A percentile compares a stretch with the other conserved stretches of the same genome.
Conservation (phyloP, 306 rosid genomes). For the Mimosa pudica region DNA sequence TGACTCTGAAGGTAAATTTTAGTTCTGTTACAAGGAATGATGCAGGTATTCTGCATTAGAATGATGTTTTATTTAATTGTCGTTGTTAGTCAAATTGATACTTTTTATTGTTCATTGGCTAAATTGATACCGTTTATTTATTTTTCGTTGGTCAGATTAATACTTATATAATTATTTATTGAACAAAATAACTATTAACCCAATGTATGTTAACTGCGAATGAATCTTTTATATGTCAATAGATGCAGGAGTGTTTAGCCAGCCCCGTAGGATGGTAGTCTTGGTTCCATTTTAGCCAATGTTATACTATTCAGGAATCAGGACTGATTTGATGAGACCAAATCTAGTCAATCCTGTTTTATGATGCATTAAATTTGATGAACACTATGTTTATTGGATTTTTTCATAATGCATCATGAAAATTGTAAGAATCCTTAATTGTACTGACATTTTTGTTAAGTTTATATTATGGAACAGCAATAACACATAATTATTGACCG, state of each 20-base stretch:
- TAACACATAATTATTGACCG: background rate
- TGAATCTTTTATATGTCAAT: background rate
- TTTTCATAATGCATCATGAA: background rate
- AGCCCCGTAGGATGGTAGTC: background rate
- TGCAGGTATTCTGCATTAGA: background rate
- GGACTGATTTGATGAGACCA: background rate
- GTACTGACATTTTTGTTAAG: background rate
- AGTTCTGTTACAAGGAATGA: background rate
- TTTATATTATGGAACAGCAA: too few species aligned
- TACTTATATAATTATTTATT: too few species aligned
- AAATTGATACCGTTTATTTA: too few species aligned
- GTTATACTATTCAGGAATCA: too few species aligned
- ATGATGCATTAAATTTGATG: too few species aligned
- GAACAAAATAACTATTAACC: too few species aligned
- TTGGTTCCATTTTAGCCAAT: background rate
- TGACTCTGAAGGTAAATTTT: background rate
- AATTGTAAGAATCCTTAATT: too few species aligned
- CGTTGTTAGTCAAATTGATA: background rate
- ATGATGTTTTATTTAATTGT: background rate
- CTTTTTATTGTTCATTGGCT: too few species aligned
- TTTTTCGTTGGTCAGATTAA: too few species aligned
- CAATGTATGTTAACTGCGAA: too few species aligned
- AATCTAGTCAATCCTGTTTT: background rate
- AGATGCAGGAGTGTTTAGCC: background rate
- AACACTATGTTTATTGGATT: background rate